Base-by-base conservation (phyloP, 2,329 filamentous ascomycete species). In the Xylaria sp. region DNA sequence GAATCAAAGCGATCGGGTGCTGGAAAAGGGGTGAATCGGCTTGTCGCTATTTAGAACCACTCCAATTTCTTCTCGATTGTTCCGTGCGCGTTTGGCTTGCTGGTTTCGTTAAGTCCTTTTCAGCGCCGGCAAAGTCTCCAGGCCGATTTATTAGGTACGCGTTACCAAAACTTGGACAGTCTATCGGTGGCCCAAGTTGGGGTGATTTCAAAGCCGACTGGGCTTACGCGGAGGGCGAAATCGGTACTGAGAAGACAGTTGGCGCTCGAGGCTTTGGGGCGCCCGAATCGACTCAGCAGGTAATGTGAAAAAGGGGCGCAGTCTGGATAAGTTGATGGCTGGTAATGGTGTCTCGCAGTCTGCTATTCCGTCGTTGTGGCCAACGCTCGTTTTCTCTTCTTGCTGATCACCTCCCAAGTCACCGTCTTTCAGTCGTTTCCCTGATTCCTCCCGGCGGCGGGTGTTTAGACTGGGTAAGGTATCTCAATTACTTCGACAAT, bases 21-120 rank as follows among this genome's bases (percentile, higher is more conserved):
- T 65, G 23, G 54, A 44, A 70, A 75, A 73, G 69, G 72, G 72
- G 65, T 66, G 70, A 75, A 71, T 74, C 25, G 68, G 71, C 69
- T 72, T 32, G 44, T 61, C 20, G 62, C 66, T 58, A 54, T 13
- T 57, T 51, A 25, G 50, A 44, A 48, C 13, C 23, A 28, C 15
- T 37, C 23, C 34, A 58, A 58, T n/a, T 44, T 54, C 28, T 56
- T 25, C 15, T 70, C 32, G 23, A 51, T 28, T 46, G 20, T 63
- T 46, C 34, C 44, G 28, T 44, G 52, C 61, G 62, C 57, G 63
- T 34, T 56, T 57, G 48, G 12, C 20, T 18, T 34, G 44, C 18
- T 46, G 25, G 20, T 18, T 57, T 52, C 15, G n/a, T 39, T 3
- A 25, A 46, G 20, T 41, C 13, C 13, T 46, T 55, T 44, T 55